These are phyloP conservation scores for Penicillium nucicola DNA, from an alignment of 495 filamentous ascomycete genomes.

Conservation along the genomic window DNA sequence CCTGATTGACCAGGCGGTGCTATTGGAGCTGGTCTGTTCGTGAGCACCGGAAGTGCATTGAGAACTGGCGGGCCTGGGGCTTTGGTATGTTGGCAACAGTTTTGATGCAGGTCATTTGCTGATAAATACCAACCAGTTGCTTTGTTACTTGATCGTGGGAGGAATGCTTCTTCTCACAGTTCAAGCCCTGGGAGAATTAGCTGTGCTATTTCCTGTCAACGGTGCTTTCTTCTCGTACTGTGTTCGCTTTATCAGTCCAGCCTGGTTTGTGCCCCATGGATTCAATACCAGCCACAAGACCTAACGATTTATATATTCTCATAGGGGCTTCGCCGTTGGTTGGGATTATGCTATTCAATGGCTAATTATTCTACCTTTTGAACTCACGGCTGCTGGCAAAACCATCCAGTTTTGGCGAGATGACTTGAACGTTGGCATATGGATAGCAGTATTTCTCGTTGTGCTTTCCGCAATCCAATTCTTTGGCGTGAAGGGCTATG, in stretches of 20 bases:
- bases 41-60: constrained; percentile 45
- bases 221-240: constrained; percentile 59
- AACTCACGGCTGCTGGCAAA: constrained; percentile 74
- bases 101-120: neutral
- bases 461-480: constrained; percentile 37
- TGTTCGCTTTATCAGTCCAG: constrained; percentile 53
- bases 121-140: constrained; percentile 20
- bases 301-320: neutral
- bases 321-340: constrained; percentile 47
- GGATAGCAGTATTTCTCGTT: constrained; percentile 63
- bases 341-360: constrained; percentile 74
- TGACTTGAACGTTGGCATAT: constrained; percentile 54
- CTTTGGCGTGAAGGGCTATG: constrained; percentile 66
- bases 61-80: constrained; percentile 39
- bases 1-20: constrained; percentile 35
- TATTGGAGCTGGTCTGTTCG: constrained; percentile 54
- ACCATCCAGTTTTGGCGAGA: constrained; percentile 72
- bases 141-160: constrained; percentile 51
- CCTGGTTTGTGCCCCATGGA: constrained; percentile 35
- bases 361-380: constrained; percentile 56
- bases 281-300: neutral
- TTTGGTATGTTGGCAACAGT: constrained; percentile 14
- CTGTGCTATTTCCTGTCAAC: constrained; percentile 66
- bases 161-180: constrained; percentile 54
- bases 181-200: constrained; percentile 67